phyloP scores from a whole-genome alignment of 352 stramenopile genomes.

The Blastocystis sp. region DNA sequence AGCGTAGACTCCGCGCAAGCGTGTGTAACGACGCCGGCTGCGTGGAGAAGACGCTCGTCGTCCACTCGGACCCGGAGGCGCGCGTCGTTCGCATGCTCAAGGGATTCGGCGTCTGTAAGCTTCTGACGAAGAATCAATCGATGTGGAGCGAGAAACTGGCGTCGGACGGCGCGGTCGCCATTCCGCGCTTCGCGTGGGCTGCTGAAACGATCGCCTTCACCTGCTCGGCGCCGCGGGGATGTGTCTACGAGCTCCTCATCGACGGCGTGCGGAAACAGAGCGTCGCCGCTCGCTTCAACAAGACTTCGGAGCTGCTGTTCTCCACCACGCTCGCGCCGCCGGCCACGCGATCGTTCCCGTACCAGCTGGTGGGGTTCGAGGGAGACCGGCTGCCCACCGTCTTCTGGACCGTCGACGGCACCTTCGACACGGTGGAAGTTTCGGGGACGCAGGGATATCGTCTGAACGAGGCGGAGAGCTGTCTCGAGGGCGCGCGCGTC shows the following conservation, averaged over 20 bases:
- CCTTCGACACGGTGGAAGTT: background rate
- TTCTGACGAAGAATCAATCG: background rate
- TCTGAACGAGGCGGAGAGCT: background rate
- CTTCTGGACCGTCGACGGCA: background rate
- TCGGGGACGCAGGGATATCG: background rate
- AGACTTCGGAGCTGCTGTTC: no score
- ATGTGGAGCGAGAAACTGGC: background rate
- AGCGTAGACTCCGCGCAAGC: background rate
- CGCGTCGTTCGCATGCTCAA: background rate
- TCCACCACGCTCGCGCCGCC: no score
- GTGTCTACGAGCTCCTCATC: background rate
- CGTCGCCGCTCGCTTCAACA: background rate
- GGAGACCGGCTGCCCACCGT: background rate
- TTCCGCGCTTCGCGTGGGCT: background rate
- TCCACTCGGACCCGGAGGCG: background rate
- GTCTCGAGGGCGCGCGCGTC: background rate
- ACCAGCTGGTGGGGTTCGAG: background rate
- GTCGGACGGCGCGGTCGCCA: background rate
- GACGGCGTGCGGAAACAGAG: background rate
- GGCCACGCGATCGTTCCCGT: no score
- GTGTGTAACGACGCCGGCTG: background rate
- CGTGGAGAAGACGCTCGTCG: background rate
- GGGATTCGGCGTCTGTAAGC: background rate
- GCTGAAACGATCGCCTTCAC: background rate
- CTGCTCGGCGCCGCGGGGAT: background rate